These are phyloP conservation scores for Saturnispora hagleri DNA, from an alignment of 805 yeast genomes.

Conservation along the genomic window DNA sequence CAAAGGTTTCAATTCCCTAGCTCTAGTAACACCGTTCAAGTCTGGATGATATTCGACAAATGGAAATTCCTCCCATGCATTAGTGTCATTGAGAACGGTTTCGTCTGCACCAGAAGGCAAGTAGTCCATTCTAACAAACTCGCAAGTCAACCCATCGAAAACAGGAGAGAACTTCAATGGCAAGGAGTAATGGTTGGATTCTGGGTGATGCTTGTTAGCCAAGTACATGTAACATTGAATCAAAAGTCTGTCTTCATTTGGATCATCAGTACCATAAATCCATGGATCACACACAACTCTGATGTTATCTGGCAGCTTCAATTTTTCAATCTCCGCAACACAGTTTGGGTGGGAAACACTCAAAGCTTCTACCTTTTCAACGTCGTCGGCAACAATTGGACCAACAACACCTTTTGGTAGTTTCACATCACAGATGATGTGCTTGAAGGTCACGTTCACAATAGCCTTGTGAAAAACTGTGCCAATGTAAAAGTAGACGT, in stretches of 20 bases:
- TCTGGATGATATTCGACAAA: conserved; percentile 70
- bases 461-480: conserved; percentile 58
- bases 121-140: conserved; percentile 64
- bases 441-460: conserved; percentile 54
- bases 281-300: conserved; percentile 64
- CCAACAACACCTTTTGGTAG: conserved; percentile 59
- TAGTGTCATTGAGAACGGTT: conserved; percentile 38
- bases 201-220: conserved; percentile 53
- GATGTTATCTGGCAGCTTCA: conserved; percentile 49
- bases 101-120: conserved; percentile 74
- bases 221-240: conserved; percentile 71
- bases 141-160: conserved; percentile 49
- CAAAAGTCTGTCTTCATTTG: conserved; percentile 50
- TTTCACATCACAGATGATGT: conserved; percentile 45
- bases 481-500: conserved; percentile 54
- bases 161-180: conserved; percentile 72
- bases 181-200: conserved; percentile 66
- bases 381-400: conserved; percentile 62
- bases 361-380: conserved; percentile 42
- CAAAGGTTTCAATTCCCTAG: conserved; percentile 61
- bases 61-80: conserved; percentile 51
- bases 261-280: conserved; percentile 75
- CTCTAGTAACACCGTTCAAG: conserved; percentile 40
- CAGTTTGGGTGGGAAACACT: conserved; percentile 48
- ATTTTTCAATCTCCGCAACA: conserved; percentile 54